Evolutionary conservation across 129 eudicot species (phyloP).

Genomic region (Rutidosis leptorrhynchoides): DNA sequence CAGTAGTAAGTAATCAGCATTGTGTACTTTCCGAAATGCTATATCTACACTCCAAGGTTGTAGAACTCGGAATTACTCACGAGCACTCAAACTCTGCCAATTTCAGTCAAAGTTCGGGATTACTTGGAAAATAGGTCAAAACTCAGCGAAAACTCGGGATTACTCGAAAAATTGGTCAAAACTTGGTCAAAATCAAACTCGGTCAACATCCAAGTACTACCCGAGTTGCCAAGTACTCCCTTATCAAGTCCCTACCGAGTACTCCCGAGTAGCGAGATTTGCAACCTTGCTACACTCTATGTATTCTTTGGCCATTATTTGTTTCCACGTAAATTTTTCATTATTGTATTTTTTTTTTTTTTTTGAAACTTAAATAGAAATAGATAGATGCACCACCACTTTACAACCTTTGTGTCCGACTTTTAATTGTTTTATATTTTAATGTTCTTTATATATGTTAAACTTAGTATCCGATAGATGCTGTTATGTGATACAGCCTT

Average conservation of each 20-base stretch:
- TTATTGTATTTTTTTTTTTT: not conserved
- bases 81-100: too few relatives aligned
- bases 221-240: too few relatives aligned
- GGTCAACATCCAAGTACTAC: too few relatives aligned
- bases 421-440: not conserved
- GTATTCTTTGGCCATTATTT: not conserved
- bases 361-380: not conserved
- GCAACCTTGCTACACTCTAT: too few relatives aligned
- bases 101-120: too few relatives aligned
- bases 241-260: too few relatives aligned
- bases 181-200: too few relatives aligned
- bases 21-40: not conserved
- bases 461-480: not conserved
- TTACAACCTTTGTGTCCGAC: not conserved
- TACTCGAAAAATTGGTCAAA: too few relatives aligned
- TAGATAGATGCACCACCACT: not conserved
- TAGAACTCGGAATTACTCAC: too few relatives aligned
- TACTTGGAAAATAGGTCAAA: too few relatives aligned
- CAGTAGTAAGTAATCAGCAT: not conserved
- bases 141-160: too few relatives aligned
- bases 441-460: not conserved
- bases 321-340: not conserved
- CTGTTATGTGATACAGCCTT: not conserved
- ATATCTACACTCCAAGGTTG: not conserved
- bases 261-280: too few relatives aligned